A percentile compares a stretch with the other conserved stretches of the same genome.
Conservation (phyloP, 352 stramenopile genomes). For the Phytophthora palmivora region DNA sequence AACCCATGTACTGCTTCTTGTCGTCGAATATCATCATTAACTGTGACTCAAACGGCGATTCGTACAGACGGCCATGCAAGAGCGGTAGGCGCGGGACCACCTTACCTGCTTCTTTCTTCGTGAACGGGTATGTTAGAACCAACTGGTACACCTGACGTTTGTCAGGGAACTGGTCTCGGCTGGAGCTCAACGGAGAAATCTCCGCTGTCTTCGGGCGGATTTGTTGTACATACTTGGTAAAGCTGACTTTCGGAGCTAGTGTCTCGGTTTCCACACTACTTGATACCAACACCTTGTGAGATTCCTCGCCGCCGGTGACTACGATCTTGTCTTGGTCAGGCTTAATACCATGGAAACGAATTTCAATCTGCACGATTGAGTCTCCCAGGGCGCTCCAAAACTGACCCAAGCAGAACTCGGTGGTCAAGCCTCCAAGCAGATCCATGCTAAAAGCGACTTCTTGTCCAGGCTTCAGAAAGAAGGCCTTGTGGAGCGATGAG, state of each 20-base stretch:
- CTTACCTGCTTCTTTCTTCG: constrained; percentile 82
- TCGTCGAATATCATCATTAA: constrained; percentile 94
- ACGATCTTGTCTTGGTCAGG: constrained; percentile 67
- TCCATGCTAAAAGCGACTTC: constrained; percentile 78
- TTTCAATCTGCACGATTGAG: constrained; percentile 79
- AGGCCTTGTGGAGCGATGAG: constrained; percentile 73
- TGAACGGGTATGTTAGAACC: constrained; percentile 91
- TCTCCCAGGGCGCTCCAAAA: constrained; percentile 91
- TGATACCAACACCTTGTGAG: constrained; percentile 78
- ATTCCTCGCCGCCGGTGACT: constrained; percentile 70
- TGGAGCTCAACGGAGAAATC: constrained; percentile 81
- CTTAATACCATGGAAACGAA: constrained; percentile 89
- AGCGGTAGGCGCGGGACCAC: constrained; percentile 83
- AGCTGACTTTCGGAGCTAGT: constrained; percentile 71
- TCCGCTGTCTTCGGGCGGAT: constrained; percentile 79
- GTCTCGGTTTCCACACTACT: constrained; percentile 80
- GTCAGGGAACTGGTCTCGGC: constrained; percentile 85
- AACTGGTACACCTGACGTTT: constrained; percentile 91
- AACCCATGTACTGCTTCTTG: constrained; percentile 92
- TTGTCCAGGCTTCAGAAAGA: constrained; percentile 71
- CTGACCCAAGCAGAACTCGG: constrained; percentile 91
- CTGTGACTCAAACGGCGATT: constrained; percentile 93
- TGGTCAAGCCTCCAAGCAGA: constrained; percentile 74
- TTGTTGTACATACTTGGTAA: constrained; percentile 88
- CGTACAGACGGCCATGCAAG: constrained; percentile 92